A percentile compares a stretch with the other conserved stretches of the same genome.
These are phyloP conservation scores for Rostrohypoxylon terebratum DNA, from an alignment of 495 filamentous ascomycete species.

Conservation along the genomic window DNA sequence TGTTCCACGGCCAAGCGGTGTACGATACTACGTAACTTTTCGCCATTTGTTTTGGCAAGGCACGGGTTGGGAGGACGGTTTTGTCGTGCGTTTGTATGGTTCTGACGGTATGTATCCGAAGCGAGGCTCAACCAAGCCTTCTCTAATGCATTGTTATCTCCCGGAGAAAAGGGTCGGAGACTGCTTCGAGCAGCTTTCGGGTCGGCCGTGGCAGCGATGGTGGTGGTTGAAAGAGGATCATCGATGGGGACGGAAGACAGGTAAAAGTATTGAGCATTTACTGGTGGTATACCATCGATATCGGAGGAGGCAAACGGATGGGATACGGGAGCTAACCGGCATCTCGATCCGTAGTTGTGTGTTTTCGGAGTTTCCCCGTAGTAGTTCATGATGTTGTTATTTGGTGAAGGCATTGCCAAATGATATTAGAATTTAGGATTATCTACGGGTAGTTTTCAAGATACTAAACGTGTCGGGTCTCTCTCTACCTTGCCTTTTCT, in stretches of 20 bases:
- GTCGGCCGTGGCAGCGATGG: slow-evolving; percentile 64
- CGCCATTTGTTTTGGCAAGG: slow-evolving; percentile 52
- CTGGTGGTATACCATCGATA: slow-evolving; percentile 61
- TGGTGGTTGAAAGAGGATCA: slow-evolving; percentile 79
- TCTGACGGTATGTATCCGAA: slow-evolving; percentile 58
- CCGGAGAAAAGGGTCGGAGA: slow-evolving; percentile 80
- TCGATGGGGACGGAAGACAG: slow-evolving; percentile 80
- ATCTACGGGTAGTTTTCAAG: slow-evolving; percentile 26
- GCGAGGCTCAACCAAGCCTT: slow-evolving; percentile 73
- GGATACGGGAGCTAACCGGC: slow-evolving; percentile 56
- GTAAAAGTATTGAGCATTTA: slow-evolving; percentile 84
- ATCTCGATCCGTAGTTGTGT: slow-evolving; percentile 56
- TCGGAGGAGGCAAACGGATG: slow-evolving; percentile 46
- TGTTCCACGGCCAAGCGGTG: slow-evolving; percentile 54
- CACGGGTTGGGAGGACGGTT: slow-evolving; percentile 47
- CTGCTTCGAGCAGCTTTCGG: slow-evolving; percentile 64
- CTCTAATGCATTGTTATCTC: slow-evolving; percentile 79
- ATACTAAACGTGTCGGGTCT: slow-evolving; percentile 8
- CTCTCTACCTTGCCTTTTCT: slow-evolving; percentile 11
- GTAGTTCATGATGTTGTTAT: slow-evolving; percentile 29
- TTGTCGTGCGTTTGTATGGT: slow-evolving; percentile 52
- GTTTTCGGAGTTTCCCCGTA: slow-evolving; percentile 38
- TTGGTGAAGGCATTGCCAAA: slow-evolving; percentile 41
- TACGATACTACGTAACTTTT: slow-evolving; percentile 60
- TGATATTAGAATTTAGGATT: slow-evolving; percentile 38